phyloP scores from a whole-genome alignment of 768 basidiomycete species.

The Mrakia blollopis region DNA sequence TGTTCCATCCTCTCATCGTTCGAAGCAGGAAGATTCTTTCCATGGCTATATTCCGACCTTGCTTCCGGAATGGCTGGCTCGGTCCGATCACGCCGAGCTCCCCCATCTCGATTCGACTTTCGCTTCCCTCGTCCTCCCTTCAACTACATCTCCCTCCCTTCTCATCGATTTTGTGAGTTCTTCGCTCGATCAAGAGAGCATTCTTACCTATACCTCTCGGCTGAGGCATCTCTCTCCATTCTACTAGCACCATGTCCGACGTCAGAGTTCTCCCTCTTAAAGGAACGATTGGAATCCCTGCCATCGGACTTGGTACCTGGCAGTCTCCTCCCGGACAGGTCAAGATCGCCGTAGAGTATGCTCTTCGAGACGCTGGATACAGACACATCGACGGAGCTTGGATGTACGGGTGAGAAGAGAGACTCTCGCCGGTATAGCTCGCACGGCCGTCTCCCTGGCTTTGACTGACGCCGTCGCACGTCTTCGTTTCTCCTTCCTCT shows the following conservation, averaged over 20 bases:
- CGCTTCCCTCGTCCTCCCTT: background rate
- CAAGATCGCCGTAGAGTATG: slow-evolving; percentile 65
- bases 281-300: background rate
- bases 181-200: too few relatives aligned
- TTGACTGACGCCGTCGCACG: slow-evolving; percentile 15
- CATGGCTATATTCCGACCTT: too few relatives aligned
- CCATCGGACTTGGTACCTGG: slow-evolving; percentile 56
- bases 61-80: too few relatives aligned
- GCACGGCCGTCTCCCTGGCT: background rate
- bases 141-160: too few relatives aligned
- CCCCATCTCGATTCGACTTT: background rate
- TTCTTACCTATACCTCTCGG: too few relatives aligned
- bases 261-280: background rate
- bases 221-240: too few relatives aligned
- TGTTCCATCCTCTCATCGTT: too few relatives aligned
- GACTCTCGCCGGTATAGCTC: background rate
- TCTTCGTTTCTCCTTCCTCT: slow-evolving; percentile 39
- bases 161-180: too few relatives aligned
- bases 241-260: background rate
- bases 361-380: slow-evolving; percentile 67
- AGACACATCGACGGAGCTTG: slow-evolving; percentile 59
- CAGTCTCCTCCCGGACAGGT: slow-evolving; percentile 55
- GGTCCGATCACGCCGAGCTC: background rate
- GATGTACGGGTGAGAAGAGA: slow-evolving; percentile 53
- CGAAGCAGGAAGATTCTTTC: too few relatives aligned